These are phyloP conservation scores for Skeletonema potamos DNA, from an alignment of 108 stramenopile genomes.

Conservation along the genomic window DNA sequence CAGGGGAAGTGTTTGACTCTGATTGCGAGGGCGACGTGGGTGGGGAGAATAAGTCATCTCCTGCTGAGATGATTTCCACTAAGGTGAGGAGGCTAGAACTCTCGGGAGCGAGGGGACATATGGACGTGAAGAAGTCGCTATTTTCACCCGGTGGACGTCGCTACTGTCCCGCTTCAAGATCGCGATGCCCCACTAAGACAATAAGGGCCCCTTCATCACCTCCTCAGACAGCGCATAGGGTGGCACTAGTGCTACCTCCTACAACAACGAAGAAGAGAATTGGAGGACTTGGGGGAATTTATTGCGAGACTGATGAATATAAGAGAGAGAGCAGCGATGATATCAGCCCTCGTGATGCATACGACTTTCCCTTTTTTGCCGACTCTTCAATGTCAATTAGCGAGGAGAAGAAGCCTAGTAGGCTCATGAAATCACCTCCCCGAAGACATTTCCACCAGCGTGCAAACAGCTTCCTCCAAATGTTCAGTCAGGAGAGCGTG, in stretches of 20 bases:
- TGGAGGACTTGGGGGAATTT: background rate
- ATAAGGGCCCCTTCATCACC: background rate
- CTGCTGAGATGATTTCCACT: background rate
- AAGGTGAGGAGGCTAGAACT: conserved; percentile 1
- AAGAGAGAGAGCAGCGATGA: conserved; percentile 24
- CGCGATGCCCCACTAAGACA: background rate
- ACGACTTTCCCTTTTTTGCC: conserved; percentile 30
- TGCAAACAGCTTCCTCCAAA: conserved; percentile 43
- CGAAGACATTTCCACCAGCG: too few relatives aligned
- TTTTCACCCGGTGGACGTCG: background rate
- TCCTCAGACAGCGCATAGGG: background rate
- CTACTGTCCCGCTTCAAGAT: background rate
- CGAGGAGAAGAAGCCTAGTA: conserved; percentile 8
- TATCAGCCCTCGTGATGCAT: conserved; percentile 32
- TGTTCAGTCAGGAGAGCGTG: conserved; percentile 21
- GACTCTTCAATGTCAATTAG: conserved; percentile 1
- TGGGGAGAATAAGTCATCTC: background rate
- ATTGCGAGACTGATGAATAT: background rate
- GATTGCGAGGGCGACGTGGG: background rate
- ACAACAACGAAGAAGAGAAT: background rate
- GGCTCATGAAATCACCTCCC: background rate
- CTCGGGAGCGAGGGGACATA: background rate
- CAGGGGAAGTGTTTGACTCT: background rate
- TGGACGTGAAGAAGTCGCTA: background rate
- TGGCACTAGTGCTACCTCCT: background rate